A percentile compares a stretch with the other conserved stretches of the same genome.
These are phyloP conservation scores for Penicillium silybi DNA, from an alignment of 495 filamentous ascomycete species.

Conservation along the genomic window DNA sequence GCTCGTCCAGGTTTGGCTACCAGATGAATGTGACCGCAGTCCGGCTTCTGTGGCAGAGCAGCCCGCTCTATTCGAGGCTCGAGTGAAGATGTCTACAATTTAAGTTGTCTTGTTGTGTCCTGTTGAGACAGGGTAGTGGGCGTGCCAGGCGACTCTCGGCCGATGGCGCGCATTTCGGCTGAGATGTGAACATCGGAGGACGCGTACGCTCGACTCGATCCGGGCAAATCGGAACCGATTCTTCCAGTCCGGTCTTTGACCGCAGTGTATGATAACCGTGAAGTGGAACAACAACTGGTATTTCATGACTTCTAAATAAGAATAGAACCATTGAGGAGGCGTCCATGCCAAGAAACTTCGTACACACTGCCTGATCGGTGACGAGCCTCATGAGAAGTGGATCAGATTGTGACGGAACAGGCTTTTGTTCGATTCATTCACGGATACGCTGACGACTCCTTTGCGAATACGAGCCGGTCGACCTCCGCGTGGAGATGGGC, in stretches of 20 bases:
- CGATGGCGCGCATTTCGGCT: conserved; percentile 1
- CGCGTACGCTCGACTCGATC: neutral
- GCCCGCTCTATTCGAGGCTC: conserved; percentile 6
- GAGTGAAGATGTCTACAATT: neutral
- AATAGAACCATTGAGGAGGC: neutral
- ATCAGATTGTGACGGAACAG: neutral
- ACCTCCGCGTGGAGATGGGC: too few species aligned
- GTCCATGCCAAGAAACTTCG: neutral
- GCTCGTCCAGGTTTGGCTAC: conserved; percentile 43
- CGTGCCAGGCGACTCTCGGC: neutral
- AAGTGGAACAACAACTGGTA: neutral
- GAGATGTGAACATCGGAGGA: neutral
- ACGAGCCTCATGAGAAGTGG: neutral
- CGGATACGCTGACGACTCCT: neutral
- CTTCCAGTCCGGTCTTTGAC: neutral
- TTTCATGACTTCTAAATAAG: too few species aligned
- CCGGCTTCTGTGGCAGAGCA: conserved; percentile 7
- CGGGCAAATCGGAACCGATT: neutral
- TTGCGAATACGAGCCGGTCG: neutral
- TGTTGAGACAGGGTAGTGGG: neutral
- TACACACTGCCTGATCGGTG: neutral
- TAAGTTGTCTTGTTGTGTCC: neutral
- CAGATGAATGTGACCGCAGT: conserved; percentile 4
- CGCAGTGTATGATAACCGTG: neutral
- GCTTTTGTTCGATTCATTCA: neutral